Evolutionary conservation across 2,329 filamentous ascomycete species (phyloP), one percentile per base, ranked within the genome.

Genomic region (Gyromitra esculenta): DNA sequence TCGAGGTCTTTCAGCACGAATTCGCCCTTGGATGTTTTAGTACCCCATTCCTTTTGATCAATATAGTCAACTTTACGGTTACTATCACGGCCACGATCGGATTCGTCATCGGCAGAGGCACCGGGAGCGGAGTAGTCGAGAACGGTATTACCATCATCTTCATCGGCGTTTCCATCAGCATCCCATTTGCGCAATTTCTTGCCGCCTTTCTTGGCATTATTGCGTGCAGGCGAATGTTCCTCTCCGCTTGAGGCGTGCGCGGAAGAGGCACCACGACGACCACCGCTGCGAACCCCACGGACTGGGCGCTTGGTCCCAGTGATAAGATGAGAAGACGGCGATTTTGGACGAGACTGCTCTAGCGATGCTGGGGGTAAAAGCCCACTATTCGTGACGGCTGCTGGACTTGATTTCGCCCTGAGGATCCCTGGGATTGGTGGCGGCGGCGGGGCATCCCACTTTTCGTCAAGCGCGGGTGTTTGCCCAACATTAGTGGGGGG

Each of bases 181-280:
- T 94, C 92, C 96, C 96, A 99, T 82, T 92, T 94, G 78, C 96
- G 90, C 81, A 93, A 93, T 83, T 93, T 94, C 86, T 98, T 98
- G 7, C 85, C 87, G 11, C 86, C 84, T 79, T 89, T 89, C 54
- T 83, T 83, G 73, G 57, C 60, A 18, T 35, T 57, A 83, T 86
- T 82, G 80, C 81, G 82, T 57, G 84, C 86, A 18, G 86, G 85
- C 5, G 88, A 84, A 0, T 87, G 87, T 81, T 98, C 96, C 81
- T 98, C 96, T 0, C 94, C 94, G 0, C 94, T 97, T 0, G 94
- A 97, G 6, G 85, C 87, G 15, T 89, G 88, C 0, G 90, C 88
- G 68, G 83, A 83, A 25, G 81, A 84, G 25, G 87, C 88, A 73
- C 77, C 79, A 3, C 78, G 88, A 52, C 75, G 79, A 31, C 25